Evolutionary conservation across 2,329 filamentous ascomycete genomes (phyloP), one percentile per base, ranked within the genome.

Genomic region (Venturia pyrina): DNA sequence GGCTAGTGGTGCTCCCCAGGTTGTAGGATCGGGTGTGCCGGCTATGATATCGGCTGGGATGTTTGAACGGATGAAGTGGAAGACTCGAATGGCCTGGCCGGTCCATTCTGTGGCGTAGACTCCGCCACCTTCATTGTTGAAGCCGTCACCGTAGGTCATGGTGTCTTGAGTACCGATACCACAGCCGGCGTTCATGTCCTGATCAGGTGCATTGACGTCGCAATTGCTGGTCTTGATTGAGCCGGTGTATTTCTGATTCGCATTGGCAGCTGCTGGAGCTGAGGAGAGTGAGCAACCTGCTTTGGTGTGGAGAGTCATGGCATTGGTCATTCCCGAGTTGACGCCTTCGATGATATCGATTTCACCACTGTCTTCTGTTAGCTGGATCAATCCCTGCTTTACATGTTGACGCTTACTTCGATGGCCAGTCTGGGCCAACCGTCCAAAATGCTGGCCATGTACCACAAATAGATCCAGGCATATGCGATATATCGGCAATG

Each of bases 61-160:
- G 17, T 74, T 74, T 68, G 75, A 75, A n/a, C 90, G 87, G 0
- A 87, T 81, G 77, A 96, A 97, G 82, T 91, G 93, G 85, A 87
- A 97, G 69, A 96, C 82, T 50, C 83, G 83, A 75, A 98, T 95
- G 68, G 81, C 81, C 0, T 83, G 74, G 40, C 83, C 81, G 1
- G 88, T 91, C 90, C 92, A 96, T 67, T 78, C 72, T 17, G 76
- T 79, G 24, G 78, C 80, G 69, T 78, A 82, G 59, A 82, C 76
- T 62, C 76, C 79, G 63, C 80, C 80, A 34, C 71, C 71, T 65
- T 75, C 76, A 17, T 69, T 65, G 71, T 82, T 89, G 75, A 88
- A 83, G 0, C 74, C 78, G 5, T 74, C 73, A 44, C 86, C 86
- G 66, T 81, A 87, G 64, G 74, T 76, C 44, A 71, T 69, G 32